phyloP scores from a whole-genome alignment of 2,329 filamentous ascomycete species.

The Cadophora sp. region DNA sequence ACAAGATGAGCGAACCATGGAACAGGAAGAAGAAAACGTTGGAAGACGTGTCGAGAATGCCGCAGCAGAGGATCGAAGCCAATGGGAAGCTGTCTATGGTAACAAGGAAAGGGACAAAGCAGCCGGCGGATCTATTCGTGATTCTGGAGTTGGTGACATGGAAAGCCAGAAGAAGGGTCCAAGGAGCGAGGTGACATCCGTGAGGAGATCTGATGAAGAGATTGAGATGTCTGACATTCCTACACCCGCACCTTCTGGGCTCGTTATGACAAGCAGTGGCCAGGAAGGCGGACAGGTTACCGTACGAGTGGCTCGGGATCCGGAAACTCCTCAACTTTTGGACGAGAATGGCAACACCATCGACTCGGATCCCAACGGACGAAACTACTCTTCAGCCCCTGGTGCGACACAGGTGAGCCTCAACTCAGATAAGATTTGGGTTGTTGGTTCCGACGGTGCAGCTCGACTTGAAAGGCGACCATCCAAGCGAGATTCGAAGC shows the following conservation, averaged over 20 bases:
- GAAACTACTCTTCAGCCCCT: conserved; percentile 42
- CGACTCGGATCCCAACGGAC: conserved; percentile 59
- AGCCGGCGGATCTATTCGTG: conserved; percentile 29
- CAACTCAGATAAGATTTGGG: conserved; percentile 45
- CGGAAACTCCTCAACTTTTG: conserved; percentile 28
- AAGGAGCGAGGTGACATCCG: conserved; percentile 35
- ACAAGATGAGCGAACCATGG: conserved; percentile 59
- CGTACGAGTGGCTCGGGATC: conserved; percentile 35
- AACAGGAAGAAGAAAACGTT: conserved; percentile 71
- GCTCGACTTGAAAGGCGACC: conserved; percentile 40
- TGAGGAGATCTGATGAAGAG: conserved; percentile 50
- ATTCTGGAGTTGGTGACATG: conserved; percentile 48
- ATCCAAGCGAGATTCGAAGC: conserved; percentile 40
- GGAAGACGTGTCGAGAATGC: conserved; percentile 70
- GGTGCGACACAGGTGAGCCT: conserved; percentile 36
- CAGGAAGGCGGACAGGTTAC: conserved; percentile 44
- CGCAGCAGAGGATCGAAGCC: conserved; percentile 64
- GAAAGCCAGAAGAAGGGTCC: conserved; percentile 53
- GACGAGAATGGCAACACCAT: conserved; percentile 52
- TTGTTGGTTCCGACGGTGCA: conserved; percentile 44
- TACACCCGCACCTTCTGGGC: conserved; percentile 46
- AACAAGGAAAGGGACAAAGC: conserved; percentile 54
- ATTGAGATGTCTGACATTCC: conserved; percentile 61
- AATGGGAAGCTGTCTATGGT: conserved; percentile 83
- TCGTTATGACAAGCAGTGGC: conserved; percentile 51